Conservation (phyloP, 2,329 filamentous ascomycete genomes). For the Fusarium redolens region DNA sequence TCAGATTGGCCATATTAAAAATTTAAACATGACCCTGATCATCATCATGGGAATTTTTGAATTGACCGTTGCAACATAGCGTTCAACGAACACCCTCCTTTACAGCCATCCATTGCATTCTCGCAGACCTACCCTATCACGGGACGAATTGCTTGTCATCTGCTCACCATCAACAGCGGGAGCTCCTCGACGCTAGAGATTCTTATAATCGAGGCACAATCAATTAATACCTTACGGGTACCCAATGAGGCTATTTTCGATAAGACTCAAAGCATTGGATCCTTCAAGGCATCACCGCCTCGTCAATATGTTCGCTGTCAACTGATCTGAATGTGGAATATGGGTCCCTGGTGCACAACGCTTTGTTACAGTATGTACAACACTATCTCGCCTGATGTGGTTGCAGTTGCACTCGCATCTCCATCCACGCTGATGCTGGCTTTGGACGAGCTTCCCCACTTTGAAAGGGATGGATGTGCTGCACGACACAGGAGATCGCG, state of each 20-base stretch:
- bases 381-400: slow-evolving; percentile 26
- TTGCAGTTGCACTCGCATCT: slow-evolving; percentile 31
- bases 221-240: slow-evolving; percentile 8
- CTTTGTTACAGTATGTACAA: slow-evolving; percentile 7
- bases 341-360: neutral
- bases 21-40: slow-evolving; percentile 23
- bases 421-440: slow-evolving; percentile 8
- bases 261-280: neutral
- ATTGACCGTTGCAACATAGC: slow-evolving; percentile 20
- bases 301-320: neutral
- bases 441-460: slow-evolving; percentile 26
- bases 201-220: neutral
- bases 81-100: slow-evolving; percentile 16
- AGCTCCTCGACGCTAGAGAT: neutral
- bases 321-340: neutral
- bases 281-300: neutral
- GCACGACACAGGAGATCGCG: slow-evolving; percentile 44
- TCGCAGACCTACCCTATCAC: slow-evolving; percentile 14
- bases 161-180: slow-evolving; percentile 14
- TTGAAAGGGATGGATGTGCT: slow-evolving; percentile 32
- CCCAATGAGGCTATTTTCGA: slow-evolving; percentile 11
- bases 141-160: slow-evolving; percentile 11
- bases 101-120: neutral
- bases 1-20: slow-evolving; percentile 3
- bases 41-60: slow-evolving; percentile 31